Evolutionary conservation across 345 rosid species (phyloP).

Genomic region (Alliaria petiolata): DNA sequence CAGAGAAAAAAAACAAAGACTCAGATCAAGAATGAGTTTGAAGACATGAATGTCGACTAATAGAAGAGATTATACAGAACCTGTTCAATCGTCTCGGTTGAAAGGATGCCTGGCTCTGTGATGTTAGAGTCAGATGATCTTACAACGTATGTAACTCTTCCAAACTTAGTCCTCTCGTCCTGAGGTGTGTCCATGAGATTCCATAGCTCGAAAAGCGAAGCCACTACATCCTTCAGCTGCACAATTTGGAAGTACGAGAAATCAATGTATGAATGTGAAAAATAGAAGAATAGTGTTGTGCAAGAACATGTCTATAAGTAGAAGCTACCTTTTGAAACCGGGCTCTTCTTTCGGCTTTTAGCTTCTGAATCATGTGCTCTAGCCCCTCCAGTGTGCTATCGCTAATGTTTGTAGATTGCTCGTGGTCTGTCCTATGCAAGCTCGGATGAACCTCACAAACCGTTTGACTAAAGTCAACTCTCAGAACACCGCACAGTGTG

Average conservation of each 20-base stretch:
- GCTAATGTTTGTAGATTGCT: constrained; percentile 83
- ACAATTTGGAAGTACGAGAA: not conserved
- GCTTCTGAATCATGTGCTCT: constrained; percentile 58
- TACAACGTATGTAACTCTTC: constrained; percentile 49
- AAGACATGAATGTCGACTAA: not conserved
- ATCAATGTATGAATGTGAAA: not conserved
- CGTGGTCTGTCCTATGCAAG: constrained; percentile 59
- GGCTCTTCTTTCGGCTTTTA: constrained; percentile 65
- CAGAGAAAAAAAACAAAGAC: constrained; percentile 4
- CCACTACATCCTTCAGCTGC: constrained; percentile 73
- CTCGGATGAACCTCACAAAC: constrained; percentile 93
- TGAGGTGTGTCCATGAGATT: constrained; percentile 83
- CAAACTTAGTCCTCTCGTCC: constrained; percentile 56
- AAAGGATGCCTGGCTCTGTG: constrained; percentile 60
- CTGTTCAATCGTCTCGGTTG: constrained; percentile 73
- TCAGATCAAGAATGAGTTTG: not conserved
- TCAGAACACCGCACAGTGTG: constrained; percentile 76
- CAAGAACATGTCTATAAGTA: not conserved
- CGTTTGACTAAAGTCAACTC: constrained; percentile 73
- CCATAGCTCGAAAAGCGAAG: constrained; percentile 74
- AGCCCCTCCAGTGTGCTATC: constrained; percentile 73
- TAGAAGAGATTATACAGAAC: constrained; percentile 27
- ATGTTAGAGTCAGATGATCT: constrained; percentile 58
- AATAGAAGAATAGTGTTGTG: not conserved
- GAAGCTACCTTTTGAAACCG: constrained; percentile 68